Percentiles rank a stretch among this genome's conserved stretches.
These are phyloP conservation scores for Trapa bicornis DNA, from an alignment of 345 rosid species.

Conservation along the genomic window DNA sequence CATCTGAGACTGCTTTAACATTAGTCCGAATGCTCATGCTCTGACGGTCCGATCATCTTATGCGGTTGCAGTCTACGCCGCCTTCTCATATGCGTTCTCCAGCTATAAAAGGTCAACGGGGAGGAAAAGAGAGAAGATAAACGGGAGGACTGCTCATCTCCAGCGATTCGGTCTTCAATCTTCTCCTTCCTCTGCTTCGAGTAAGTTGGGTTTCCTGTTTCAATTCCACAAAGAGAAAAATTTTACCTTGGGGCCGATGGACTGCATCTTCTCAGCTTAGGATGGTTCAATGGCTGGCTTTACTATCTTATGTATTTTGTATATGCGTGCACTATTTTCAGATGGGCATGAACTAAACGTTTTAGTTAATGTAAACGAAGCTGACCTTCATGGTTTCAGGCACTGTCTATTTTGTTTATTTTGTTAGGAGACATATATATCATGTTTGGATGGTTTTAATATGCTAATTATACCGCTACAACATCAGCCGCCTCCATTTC, in stretches of 20 bases:
- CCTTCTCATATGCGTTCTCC: not conserved
- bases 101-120: not conserved
- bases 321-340: not conserved
- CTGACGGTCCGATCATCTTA: not conserved
- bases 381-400: not conserved
- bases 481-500: not conserved
- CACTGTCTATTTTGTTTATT: not conserved
- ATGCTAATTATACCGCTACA: not conserved
- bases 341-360: not conserved
- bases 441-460: not conserved
- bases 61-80: not conserved
- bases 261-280: not conserved
- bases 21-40: too few species aligned
- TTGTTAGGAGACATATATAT: not conserved
- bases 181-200: not conserved
- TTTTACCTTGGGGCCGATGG: not conserved
- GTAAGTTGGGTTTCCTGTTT: not conserved
- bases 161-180: not conserved
- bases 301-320: not conserved
- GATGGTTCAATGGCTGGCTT: not conserved
- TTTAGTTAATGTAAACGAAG: not conserved
- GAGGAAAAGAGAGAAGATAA: not conserved
- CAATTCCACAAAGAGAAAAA: too few species aligned
- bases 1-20: not conserved
- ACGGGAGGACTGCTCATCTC: not conserved